Evolutionary conservation across 108 stramenopile genomes (phyloP).

Genomic region (Aurantiochytrium sp.): DNA sequence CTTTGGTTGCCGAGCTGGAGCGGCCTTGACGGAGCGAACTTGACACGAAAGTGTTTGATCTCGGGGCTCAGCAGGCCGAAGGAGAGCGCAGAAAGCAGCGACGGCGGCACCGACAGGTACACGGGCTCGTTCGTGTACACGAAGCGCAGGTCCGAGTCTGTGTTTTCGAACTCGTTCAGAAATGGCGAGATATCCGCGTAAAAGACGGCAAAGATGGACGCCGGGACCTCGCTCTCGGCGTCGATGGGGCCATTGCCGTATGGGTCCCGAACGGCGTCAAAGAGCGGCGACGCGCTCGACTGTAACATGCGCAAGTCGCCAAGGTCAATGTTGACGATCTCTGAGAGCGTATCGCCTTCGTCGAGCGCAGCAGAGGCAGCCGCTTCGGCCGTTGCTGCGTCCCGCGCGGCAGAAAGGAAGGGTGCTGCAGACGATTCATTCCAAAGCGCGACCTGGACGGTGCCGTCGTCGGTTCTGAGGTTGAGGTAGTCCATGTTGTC

Average conservation of each 20-base stretch:
- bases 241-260: neutral
- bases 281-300: neutral
- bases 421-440: neutral
- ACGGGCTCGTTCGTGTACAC: conserved; percentile 13
- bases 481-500: neutral
- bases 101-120: neutral
- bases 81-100: neutral
- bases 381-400: neutral
- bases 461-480: neutral
- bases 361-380: neutral
- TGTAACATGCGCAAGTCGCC: neutral
- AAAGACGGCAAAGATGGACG: neutral
- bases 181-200: neutral
- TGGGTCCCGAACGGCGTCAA: neutral
- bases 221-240: neutral
- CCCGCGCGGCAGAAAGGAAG: neutral
- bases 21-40: neutral
- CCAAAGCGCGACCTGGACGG: neutral
- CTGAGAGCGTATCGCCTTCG: too few species aligned
- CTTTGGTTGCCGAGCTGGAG: neutral
- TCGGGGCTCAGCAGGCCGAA: neutral
- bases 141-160: neutral
- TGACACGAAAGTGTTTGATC: neutral
- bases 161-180: neutral
- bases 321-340: neutral